A percentile compares a stretch with the other conserved stretches of the same genome.
These are phyloP conservation scores for Phytophthora uliginosa DNA, from an alignment of 352 stramenopile genomes.

Conservation along the genomic window DNA sequence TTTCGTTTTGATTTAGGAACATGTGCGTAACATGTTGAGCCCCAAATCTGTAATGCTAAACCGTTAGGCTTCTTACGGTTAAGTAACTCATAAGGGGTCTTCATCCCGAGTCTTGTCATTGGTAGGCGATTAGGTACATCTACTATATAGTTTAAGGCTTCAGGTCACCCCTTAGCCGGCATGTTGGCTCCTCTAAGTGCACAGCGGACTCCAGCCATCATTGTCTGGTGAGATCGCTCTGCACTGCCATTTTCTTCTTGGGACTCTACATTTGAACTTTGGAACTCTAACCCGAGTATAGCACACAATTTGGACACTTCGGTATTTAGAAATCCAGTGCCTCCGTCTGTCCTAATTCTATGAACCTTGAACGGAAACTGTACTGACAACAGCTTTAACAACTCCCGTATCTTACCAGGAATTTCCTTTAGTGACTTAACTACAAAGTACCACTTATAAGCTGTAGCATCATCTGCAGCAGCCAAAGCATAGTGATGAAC, in stretches of 20 bases:
- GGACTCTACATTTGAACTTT: background rate
- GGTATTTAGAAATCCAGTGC: background rate
- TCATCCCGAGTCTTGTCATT: background rate
- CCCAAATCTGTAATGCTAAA: background rate
- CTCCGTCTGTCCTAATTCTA: background rate
- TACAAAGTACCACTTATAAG: too few relatives aligned
- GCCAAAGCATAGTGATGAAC: too few relatives aligned
- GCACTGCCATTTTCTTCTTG: background rate
- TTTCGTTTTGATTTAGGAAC: background rate
- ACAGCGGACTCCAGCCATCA: background rate
- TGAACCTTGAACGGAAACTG: background rate
- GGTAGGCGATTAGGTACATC: background rate
- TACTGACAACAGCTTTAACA: background rate
- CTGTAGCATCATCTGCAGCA: too few relatives aligned
- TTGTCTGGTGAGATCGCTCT: background rate
- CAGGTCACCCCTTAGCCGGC: background rate
- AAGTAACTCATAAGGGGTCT: background rate
- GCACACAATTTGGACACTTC: background rate
- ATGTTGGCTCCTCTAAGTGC: background rate
- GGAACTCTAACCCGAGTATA: background rate
- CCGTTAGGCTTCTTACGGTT: background rate
- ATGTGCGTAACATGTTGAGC: background rate
- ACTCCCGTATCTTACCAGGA: background rate
- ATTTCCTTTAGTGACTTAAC: background rate
- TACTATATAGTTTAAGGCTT: background rate